A percentile compares a stretch with the other conserved stretches of the same genome.
Evolutionary conservation across 345 rosid genomes (phyloP).

Genomic region (Cochlearia excelsa): DNA sequence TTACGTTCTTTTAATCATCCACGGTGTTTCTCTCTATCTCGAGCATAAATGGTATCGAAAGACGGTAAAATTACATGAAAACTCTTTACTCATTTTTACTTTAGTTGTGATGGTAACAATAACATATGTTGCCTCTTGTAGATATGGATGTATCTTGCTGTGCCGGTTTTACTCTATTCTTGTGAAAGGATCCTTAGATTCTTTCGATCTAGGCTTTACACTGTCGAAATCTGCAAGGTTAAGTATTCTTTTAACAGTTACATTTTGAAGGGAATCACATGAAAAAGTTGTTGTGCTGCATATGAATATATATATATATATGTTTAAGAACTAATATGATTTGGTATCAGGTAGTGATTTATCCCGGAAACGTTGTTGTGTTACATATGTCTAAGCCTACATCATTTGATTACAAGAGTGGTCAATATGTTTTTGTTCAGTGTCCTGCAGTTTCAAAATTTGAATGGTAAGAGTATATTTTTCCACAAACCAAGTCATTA

Average conservation of each 20-base stretch:
- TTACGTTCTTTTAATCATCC: slow-evolving; percentile 68
- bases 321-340: background rate
- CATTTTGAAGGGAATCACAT: slow-evolving; percentile 1
- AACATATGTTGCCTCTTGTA: slow-evolving; percentile 29
- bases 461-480: slow-evolving; percentile 52
- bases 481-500: background rate
- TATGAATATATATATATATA: background rate
- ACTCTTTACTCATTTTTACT: background rate
- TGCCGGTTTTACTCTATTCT: slow-evolving; percentile 70
- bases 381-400: slow-evolving; percentile 65
- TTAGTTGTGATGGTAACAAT: background rate
- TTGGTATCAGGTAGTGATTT: slow-evolving; percentile 34
- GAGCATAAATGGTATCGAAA: slow-evolving; percentile 74
- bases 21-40: slow-evolving; percentile 63
- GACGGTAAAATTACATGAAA: slow-evolving; percentile 55
- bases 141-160: slow-evolving; percentile 97
- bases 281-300: too few relatives aligned
- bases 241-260: background rate
- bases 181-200: slow-evolving; percentile 87
- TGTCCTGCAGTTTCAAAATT: slow-evolving; percentile 69
- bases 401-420: slow-evolving; percentile 72
- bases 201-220: slow-evolving; percentile 77
- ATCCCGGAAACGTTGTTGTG: slow-evolving; percentile 42
- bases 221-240: slow-evolving; percentile 78
- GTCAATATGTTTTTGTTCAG: slow-evolving; percentile 72